A percentile compares a stretch with the other conserved stretches of the same genome.
Evolutionary conservation across 2,329 filamentous ascomycete species (phyloP).

Genomic region (Knoxdaviesia capensis): DNA sequence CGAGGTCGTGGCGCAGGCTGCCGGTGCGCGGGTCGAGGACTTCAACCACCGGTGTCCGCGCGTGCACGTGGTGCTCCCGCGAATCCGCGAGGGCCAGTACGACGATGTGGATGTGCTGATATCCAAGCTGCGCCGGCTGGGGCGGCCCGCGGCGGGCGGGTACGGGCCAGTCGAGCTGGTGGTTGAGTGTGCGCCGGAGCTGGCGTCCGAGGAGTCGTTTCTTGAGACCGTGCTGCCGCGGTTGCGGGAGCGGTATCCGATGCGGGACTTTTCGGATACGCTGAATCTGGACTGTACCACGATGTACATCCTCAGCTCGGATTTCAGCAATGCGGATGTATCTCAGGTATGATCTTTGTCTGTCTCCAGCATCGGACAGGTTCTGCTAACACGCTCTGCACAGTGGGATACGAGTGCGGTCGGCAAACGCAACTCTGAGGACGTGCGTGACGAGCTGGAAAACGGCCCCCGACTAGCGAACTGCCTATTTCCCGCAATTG

Average conservation of each 20-base stretch:
- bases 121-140: slow-evolving; percentile 10
- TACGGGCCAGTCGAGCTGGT: slow-evolving; percentile 10
- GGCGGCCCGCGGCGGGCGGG: slow-evolving; percentile 6
- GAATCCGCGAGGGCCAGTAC: slow-evolving; percentile 10
- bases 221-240: slow-evolving; percentile 8
- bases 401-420: slow-evolving; percentile 9
- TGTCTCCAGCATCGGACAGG: slow-evolving; percentile 14
- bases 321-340: slow-evolving; percentile 14
- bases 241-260: slow-evolving; percentile 11
- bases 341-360: slow-evolving; percentile 10
- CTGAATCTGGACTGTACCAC: slow-evolving; percentile 21
- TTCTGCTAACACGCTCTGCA: slow-evolving; percentile 16
- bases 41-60: slow-evolving; percentile 16
- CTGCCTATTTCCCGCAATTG: slow-evolving; percentile 15
- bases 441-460: slow-evolving; percentile 6
- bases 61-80: slow-evolving; percentile 15
- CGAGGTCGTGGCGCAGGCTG: slow-evolving; percentile 16
- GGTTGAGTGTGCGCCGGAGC: slow-evolving; percentile 9
- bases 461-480: slow-evolving; percentile 6
- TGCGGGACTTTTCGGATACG: slow-evolving; percentile 12
- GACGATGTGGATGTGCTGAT: slow-evolving; percentile 14
- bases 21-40: slow-evolving; percentile 10
- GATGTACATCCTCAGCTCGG: slow-evolving; percentile 19
- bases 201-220: too few relatives aligned
- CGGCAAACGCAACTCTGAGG: slow-evolving; percentile 10